Evolutionary conservation across 176 grass and related monocot genomes (phyloP).

Genomic region (Oryza coarctata): DNA sequence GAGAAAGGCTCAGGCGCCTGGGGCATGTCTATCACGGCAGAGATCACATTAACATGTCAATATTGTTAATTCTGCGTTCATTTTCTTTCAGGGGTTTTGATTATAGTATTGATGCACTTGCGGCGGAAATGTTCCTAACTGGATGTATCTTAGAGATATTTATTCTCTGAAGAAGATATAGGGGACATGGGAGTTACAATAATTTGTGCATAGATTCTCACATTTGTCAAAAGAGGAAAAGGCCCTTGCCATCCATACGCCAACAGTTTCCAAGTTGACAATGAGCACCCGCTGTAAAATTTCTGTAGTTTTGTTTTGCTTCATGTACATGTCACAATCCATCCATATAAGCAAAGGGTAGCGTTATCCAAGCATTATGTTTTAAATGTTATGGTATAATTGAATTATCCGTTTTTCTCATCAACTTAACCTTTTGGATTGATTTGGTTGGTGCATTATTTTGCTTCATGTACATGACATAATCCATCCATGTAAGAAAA

Average conservation of each 20-base stretch:
- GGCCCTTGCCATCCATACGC: slow-evolving; percentile 17
- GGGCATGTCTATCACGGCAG: slow-evolving; percentile 13
- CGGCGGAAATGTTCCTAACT: slow-evolving; percentile 16
- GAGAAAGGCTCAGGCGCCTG: slow-evolving; percentile 9
- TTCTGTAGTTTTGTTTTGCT: not conserved
- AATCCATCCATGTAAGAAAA: too few species aligned
- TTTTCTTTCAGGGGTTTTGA: slow-evolving; percentile 22
- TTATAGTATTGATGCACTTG: slow-evolving; percentile 30
- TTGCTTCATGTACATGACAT: too few species aligned
- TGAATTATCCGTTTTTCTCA: too few species aligned
- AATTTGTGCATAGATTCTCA: slow-evolving; percentile 34
- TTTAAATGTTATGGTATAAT: too few species aligned
- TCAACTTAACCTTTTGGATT: too few species aligned
- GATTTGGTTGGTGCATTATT: too few species aligned
- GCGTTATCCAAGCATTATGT: not conserved
- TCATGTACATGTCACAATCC: not conserved
- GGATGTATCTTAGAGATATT: slow-evolving; percentile 40
- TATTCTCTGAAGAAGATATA: slow-evolving; percentile 41
- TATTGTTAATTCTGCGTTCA: slow-evolving; percentile 13
- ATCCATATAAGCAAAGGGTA: not conserved
- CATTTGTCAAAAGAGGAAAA: slow-evolving; percentile 50
- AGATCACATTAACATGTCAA: slow-evolving; percentile 13
- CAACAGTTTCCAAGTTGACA: slow-evolving; percentile 7
- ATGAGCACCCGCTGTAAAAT: not conserved
- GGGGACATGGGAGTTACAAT: not conserved